A percentile compares a stretch with the other conserved stretches of the same genome.
Conservation (phyloP, 805 yeast species). For the Metschnikowia shivogae region DNA sequence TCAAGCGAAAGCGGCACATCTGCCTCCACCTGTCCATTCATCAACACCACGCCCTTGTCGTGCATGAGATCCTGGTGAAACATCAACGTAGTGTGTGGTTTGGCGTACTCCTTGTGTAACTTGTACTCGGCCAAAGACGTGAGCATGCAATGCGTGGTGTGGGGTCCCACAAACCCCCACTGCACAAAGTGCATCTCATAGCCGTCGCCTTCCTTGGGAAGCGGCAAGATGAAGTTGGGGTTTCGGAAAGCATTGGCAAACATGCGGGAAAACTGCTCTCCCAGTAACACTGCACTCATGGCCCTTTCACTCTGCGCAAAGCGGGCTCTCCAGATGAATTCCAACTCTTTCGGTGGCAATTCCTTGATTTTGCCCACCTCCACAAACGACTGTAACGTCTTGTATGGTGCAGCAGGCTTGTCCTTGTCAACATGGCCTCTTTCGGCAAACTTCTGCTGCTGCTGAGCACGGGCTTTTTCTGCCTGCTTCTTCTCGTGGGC, state of each 20-base stretch:
- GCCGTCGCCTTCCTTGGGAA: slow-evolving; percentile 61
- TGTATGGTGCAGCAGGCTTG: slow-evolving; percentile 50
- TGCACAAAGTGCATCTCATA: slow-evolving; percentile 87
- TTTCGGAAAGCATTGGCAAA: slow-evolving; percentile 61
- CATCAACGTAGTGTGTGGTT: slow-evolving; percentile 88
- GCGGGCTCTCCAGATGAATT: slow-evolving; percentile 84
- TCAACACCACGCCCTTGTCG: slow-evolving; percentile 61
- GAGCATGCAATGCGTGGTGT: slow-evolving; percentile 82
- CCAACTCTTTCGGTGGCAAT: slow-evolving; percentile 61
- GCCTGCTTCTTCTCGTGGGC: slow-evolving; percentile 44
- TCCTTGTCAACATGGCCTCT: slow-evolving; percentile 33
- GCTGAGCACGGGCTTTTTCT: slow-evolving; percentile 19
- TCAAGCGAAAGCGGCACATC: slow-evolving; percentile 63
- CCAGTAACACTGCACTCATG: slow-evolving; percentile 61
- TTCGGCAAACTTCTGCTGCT: slow-evolving; percentile 18
- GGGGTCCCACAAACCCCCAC: slow-evolving; percentile 84
- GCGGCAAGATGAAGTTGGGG: slow-evolving; percentile 85
- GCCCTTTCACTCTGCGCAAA: slow-evolving; percentile 58
- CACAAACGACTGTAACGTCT: slow-evolving; percentile 66
- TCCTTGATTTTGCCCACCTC: slow-evolving; percentile 61
- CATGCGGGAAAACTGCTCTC: slow-evolving; percentile 58
- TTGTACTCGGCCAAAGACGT: slow-evolving; percentile 91
- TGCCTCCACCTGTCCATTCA: slow-evolving; percentile 81
- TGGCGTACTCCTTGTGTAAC: slow-evolving; percentile 84
- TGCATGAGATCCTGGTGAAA: slow-evolving; percentile 75